A percentile compares a stretch with the other conserved stretches of the same genome.
Conservation (phyloP, 202 grass and related monocot genomes). For the Brachypodium distachyon region DNA sequence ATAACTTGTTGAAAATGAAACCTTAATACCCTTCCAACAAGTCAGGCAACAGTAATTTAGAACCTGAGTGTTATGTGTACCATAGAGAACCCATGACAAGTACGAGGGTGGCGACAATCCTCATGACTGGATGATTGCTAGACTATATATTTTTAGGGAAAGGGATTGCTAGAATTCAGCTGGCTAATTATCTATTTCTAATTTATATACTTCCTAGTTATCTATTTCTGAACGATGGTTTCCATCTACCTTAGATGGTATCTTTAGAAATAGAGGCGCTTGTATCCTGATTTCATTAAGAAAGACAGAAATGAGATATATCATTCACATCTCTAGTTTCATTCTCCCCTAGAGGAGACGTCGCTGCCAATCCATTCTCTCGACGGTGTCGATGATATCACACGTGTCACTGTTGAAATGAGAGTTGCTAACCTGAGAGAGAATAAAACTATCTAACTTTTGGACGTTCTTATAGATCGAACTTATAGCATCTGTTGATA, state of each 20-base stretch:
- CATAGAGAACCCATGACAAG: background rate
- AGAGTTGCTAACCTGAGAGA: slow-evolving; percentile 52
- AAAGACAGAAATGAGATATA: background rate
- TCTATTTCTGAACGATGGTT: background rate
- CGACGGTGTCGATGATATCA: background rate
- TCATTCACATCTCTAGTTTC: background rate
- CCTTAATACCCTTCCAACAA: background rate
- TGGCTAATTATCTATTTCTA: background rate
- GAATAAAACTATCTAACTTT: slow-evolving; percentile 51
- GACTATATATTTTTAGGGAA: background rate
- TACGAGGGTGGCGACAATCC: background rate
- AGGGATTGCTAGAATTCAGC: background rate
- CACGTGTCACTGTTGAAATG: background rate
- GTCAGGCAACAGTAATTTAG: background rate
- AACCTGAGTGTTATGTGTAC: background rate
- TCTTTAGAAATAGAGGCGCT: background rate
- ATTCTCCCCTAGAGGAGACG: background rate
- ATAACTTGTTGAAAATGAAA: background rate
- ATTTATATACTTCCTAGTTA: background rate
- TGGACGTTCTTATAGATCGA: slow-evolving; percentile 85
- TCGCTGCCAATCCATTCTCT: background rate
- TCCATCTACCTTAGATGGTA: background rate
- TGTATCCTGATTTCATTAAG: background rate
- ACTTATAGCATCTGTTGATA: slow-evolving; percentile 48
- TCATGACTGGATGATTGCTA: background rate